A percentile compares a stretch with the other conserved stretches of the same genome.
These are phyloP conservation scores for Colletotrichum cereale DNA, from an alignment of 2,329 filamentous ascomycete species.

Conservation along the genomic window DNA sequence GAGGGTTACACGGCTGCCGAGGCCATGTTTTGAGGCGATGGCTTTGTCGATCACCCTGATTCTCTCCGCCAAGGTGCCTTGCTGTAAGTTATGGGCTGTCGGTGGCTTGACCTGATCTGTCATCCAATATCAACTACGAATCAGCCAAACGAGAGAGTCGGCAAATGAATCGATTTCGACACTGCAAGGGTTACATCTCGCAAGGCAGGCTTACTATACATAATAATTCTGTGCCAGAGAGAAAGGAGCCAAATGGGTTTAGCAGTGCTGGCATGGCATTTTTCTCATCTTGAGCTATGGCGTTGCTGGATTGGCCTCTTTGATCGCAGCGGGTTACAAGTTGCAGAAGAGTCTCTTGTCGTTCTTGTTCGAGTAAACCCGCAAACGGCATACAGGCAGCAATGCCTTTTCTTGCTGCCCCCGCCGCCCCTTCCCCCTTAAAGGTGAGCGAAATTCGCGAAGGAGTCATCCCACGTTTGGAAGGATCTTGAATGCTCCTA, in stretches of 20 bases:
- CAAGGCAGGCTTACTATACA: not conserved
- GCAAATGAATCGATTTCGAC: not conserved
- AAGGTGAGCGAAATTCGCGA: not conserved
- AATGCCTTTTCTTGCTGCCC: not conserved
- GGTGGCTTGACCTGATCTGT: not conserved
- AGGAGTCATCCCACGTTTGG: not conserved
- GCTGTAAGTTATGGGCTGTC: not conserved
- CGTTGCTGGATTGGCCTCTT: not conserved
- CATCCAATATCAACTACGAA: not conserved
- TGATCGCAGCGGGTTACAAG: not conserved
- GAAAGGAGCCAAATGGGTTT: not conserved
- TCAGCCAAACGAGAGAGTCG: not conserved
- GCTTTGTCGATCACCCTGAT: not conserved
- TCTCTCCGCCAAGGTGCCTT: not conserved
- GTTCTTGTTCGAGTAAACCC: not conserved
- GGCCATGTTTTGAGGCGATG: not conserved
- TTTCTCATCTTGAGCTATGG: not conserved
- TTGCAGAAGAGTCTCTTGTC: not conserved
- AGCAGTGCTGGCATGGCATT: not conserved
- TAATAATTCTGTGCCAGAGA: not conserved
- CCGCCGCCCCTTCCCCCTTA: not conserved
- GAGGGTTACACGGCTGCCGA: not conserved
- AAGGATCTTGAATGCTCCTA: too few species aligned
- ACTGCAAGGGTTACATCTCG: not conserved
- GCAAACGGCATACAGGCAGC: not conserved